Evolutionary conservation across 2,329 filamentous ascomycete genomes (phyloP).

Genomic region (Aaosphaeria arxii): DNA sequence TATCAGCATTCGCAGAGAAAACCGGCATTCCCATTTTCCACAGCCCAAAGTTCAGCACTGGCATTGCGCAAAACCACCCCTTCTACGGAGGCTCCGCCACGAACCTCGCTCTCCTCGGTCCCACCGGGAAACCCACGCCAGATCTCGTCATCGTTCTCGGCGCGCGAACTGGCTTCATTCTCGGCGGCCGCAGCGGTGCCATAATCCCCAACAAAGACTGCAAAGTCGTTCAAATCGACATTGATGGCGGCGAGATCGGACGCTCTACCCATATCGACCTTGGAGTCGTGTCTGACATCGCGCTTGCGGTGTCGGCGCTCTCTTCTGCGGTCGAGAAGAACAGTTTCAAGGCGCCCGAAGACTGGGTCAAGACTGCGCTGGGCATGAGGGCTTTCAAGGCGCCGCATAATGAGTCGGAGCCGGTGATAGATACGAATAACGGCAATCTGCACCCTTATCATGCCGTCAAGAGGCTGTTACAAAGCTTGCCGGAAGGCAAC

Average conservation of each 20-base stretch:
- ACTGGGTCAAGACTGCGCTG: conserved; percentile 25
- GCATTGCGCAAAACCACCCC: conserved; percentile 25
- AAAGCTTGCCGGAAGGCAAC: conserved; percentile 27
- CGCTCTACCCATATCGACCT: conserved; percentile 40
- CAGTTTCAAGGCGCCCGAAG: conserved; percentile 13
- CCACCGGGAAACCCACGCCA: conserved; percentile 25
- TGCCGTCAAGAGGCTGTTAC: conserved; percentile 38
- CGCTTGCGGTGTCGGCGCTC: conserved; percentile 18
- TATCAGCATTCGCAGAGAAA: conserved; percentile 32
- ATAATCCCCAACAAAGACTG: conserved; percentile 38
- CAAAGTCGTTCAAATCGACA: conserved; percentile 46
- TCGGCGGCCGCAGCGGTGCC: conserved; percentile 36
- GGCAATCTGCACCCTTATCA: conserved; percentile 44
- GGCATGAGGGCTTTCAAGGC: conserved; percentile 15
- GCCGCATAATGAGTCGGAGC: conserved; percentile 21
- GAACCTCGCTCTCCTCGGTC: conserved; percentile 30
- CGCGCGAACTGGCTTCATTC: conserved; percentile 41
- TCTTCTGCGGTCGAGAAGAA: conserved; percentile 19
- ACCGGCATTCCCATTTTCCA: conserved; percentile 42
- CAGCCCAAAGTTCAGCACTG: conserved; percentile 34
- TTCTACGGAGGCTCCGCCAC: conserved; percentile 36
- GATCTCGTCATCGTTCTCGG: conserved; percentile 44
- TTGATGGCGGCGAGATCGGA: conserved; percentile 43
- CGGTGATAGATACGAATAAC: conserved; percentile 15
- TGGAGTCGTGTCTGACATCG: conserved; percentile 42